Evolutionary conservation across 257 asterid genomes (phyloP), one percentile per base, ranked within the genome.

Genomic region (Scutellaria baicalensis): DNA sequence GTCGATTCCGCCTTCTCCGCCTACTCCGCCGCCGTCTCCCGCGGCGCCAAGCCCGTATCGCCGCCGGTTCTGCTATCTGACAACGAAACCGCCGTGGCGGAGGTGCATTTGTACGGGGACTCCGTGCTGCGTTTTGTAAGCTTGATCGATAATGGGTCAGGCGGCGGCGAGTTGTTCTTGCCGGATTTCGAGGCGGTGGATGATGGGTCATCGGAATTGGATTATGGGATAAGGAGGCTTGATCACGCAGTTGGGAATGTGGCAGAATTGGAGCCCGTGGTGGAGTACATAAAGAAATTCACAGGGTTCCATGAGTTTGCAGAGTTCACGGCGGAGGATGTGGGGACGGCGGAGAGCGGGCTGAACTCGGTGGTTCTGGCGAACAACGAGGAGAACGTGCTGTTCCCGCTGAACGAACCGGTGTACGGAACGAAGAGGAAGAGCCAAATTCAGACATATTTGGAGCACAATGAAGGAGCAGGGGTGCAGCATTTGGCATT

Each of bases 241-340:
- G 98, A 93, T 68, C 98, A 93, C 18, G 95, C 93, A 0, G 98
- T 90, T 2, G 98, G 98, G 10, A 93, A 93, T 49, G 98, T 93
- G 35, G 86, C 89, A 0, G 75, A 80, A 43, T 77, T 93, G 8
- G 88, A 79, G 20, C 93, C 95, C 0, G 92, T 47, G 2, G 89
- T 88, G 4, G 93, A 93, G 0, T 93, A 93, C 83, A 23, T 93
- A 45, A 88, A 88, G 59, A 78, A 66, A 11, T 79, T 93, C 66
- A 80, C 89, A 0, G 98, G 98, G 23, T 93, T 93, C 70, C 98
- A 93, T 56, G 96, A 93, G 56, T 93, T 93, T 16, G 98, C 97
- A 0, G 97, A 93, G 71, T 93, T 93, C 70, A 87, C 96, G 0
- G 79, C 89, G 0, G 96, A 86, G 47, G 98, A 93, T 17, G 91